Base-by-base conservation (phyloP, 345 rosid species). In the Populus davidiana region DNA sequence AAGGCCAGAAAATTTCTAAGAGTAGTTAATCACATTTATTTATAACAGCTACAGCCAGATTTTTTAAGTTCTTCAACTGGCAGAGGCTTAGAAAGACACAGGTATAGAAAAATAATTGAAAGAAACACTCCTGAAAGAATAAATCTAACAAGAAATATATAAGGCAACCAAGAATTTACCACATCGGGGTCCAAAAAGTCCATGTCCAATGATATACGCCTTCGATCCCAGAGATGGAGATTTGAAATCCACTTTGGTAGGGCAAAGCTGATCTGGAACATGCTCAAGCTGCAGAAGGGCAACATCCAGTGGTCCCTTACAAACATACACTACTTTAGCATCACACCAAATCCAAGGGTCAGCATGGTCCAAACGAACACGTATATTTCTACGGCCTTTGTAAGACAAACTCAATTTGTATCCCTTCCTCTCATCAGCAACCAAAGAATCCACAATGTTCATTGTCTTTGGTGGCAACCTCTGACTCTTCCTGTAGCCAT, bases 101-200 rank as follows among this genome's bases (percentile, higher is more conserved):
- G 9, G 13, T n/a, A 56, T 21, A 36, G 13, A 35, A 36, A 66
- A 33, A 31, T 29, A 29, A 31, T 29, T 66, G n/a, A 31, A 31
- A 18, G 25, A 29, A 36, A 21, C 12, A 17, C 41, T 67, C 11
- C 23, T 67, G 5, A 65, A 62, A 18, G 23, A 6, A 20, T 6
- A 61, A 65, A 61, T 71, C 73, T 64, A 47, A 71, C 61, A 75
- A 65, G 14, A 54, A 78, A 79, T n/a, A 76, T 39, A 75, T 66
- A 59, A 49, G 70, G 54, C 56, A 61, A 77, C 31, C 72, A 83
- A 69, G 68, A 63, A 25, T 74, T 78, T 88, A 93, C 98, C 98
- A 76, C 97, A 84, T 91, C 89, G 87, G 61, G 97, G 98, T 81
- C 96, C 97, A 41, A 89, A 90, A 25, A 94, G 87, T 71, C 96